Evolutionary conservation across 2,329 filamentous ascomycete genomes (phyloP), one percentile per base, ranked within the genome.

Genomic region (Fusarium albidum): DNA sequence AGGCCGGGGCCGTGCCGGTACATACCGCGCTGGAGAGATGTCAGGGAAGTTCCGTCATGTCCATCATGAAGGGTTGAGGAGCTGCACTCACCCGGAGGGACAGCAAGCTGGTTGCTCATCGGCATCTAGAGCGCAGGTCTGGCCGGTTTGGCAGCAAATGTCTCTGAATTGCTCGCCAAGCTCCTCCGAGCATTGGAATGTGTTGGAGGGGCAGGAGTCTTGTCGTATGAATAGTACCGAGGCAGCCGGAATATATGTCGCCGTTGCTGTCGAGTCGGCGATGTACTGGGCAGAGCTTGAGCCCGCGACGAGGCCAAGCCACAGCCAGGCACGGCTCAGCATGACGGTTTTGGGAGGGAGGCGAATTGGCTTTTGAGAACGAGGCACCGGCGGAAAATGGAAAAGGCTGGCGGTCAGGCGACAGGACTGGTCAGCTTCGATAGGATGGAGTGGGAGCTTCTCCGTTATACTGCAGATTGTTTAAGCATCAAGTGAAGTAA

Each of bases 51-150:
- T 15, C 28, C 14, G 28, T 33, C 37, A 4, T 17, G 14, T 21
- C 9, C 9, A 15, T 12, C 29, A 26, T 3, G 25, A 8, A 14
- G 12, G 8, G 15, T 26, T 44, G 12, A 15, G 6, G 25, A 31
- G 34, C 41, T 29, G 17, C 40, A 72, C 76, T 73, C 67, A 83
- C 81, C 76, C 75, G 14, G 72, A 70, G 9, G 81, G 82, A 66
- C 82, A 85, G 66, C 82, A 85, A 3, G 82, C 82, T 8, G 82
- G 79, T 43, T 73, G 71, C 55, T 77, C 75, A 38, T 75, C 74
- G 14, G 71, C 73, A 59, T 84, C 82, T 5, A 83, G 68, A 4
- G 77, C 73, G 65, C 82, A 85, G 15, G 70, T 65, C 57, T 83
- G 80, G 26, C 79, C 80, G 53, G 73, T 76, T 39, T 77, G 71